These are phyloP conservation scores for Euryodendron excelsum DNA, from an alignment of 148 eudicot species.

Conservation along the genomic window DNA sequence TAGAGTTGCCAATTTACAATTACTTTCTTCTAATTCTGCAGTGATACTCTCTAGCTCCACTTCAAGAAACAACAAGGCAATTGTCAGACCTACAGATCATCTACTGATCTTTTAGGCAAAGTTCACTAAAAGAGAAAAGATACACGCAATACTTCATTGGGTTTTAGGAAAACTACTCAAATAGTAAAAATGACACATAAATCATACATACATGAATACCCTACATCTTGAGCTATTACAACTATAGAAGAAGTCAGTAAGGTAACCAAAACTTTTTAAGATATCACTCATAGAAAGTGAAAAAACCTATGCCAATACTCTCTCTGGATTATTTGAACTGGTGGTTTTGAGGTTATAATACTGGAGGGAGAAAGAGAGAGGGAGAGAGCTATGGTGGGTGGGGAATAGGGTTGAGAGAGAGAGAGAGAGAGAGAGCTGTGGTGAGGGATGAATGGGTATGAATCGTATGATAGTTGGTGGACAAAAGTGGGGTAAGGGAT, in stretches of 20 bases:
- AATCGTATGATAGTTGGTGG: no score
- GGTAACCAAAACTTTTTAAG: no score
- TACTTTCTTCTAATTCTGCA: constrained; percentile 66
- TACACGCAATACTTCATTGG: no score
- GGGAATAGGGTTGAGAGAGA: no score
- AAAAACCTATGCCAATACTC: not conserved
- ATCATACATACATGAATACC: not conserved
- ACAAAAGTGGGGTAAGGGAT: no score
- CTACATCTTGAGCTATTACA: not conserved
- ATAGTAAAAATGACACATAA: not conserved
- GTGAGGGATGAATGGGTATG: no score
- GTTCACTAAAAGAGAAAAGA: not conserved
- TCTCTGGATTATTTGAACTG: no score
- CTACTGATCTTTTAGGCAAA: not conserved
- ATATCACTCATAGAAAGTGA: not conserved
- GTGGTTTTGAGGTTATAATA: no score
- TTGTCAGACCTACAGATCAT: constrained; percentile 9
- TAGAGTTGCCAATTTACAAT: constrained; percentile 52
- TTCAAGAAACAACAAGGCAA: constrained; percentile 31
- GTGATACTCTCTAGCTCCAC: constrained; percentile 61
- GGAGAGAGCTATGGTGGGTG: no score
- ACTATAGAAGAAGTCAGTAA: not conserved
- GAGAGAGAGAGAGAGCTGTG: no score
- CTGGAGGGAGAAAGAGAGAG: no score
- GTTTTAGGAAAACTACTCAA: not conserved